Percentiles rank a stretch among this genome's conserved stretches.
phyloP scores from a whole-genome alignment of 1,284 basidiomycete species.

The Rhodotorula mucilaginosa region DNA sequence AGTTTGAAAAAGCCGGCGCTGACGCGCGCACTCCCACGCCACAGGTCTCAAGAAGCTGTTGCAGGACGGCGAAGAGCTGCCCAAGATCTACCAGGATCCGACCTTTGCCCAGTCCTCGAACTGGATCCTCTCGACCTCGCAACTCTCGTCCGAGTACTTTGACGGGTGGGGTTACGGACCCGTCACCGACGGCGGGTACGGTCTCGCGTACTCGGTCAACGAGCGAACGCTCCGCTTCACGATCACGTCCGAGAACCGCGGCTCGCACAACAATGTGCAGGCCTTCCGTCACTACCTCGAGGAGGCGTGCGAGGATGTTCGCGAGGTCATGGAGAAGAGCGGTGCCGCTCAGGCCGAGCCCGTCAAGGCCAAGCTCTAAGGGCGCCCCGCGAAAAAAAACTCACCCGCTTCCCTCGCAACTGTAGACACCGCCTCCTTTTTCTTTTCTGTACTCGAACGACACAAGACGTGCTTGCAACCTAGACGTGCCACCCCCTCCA shows the following conservation, averaged over 20 bases:
- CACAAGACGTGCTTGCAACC: not conserved
- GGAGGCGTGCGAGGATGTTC: slow-evolving; percentile 48
- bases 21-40: not conserved
- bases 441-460: not conserved
- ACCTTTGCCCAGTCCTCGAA: slow-evolving; percentile 70
- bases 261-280: slow-evolving; percentile 53
- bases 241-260: slow-evolving; percentile 74
- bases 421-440: not conserved
- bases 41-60: slow-evolving; percentile 74
- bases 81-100: slow-evolving; percentile 64
- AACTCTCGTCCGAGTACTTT: slow-evolving; percentile 76
- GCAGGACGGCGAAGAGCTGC: slow-evolving; percentile 66
- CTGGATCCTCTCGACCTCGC: slow-evolving; percentile 91
- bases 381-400: not conserved
- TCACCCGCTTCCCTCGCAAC: not conserved
- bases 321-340: slow-evolving; percentile 43
- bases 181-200: slow-evolving; percentile 72
- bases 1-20: not conserved
- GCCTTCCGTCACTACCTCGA: slow-evolving; percentile 49
- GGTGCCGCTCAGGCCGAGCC: slow-evolving; percentile 25
- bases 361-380: slow-evolving; percentile 41
- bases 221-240: slow-evolving; percentile 87
- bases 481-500: not conserved
- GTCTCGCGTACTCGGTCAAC: slow-evolving; percentile 87
- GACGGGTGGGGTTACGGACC: slow-evolving; percentile 98